Conservation (phyloP, 2,329 filamentous ascomycete genomes). For the Ceratocystis albifundus region DNA sequence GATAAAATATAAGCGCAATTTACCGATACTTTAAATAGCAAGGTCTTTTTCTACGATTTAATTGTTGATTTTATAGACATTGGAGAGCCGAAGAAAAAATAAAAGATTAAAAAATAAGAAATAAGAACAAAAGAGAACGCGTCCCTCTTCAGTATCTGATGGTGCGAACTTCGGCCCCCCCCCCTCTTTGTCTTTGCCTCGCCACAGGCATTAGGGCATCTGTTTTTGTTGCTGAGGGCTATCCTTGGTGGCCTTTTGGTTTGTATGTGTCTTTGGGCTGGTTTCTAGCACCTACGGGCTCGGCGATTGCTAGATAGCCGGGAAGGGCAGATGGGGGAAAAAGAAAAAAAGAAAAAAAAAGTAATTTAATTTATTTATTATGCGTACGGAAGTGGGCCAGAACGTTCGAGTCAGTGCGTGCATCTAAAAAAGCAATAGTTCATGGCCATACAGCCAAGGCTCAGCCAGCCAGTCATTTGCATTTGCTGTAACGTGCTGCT, state of each 20-base stretch:
- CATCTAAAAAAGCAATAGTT: neutral
- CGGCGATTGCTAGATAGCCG: neutral
- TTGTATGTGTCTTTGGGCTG: no score
- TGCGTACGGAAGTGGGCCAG: neutral
- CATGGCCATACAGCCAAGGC: neutral
- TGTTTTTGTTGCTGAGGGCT: no score
- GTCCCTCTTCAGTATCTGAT: no score
- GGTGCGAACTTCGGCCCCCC: no score
- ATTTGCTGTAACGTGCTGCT: neutral
- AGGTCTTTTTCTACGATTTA: neutral
- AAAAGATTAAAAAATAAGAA: neutral
- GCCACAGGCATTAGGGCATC: no score
- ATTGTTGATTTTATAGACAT: neutral
- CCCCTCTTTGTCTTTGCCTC: no score
- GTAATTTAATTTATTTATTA: neutral
- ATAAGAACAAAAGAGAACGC: neutral
- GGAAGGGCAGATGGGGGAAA: neutral
- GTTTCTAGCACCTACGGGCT: no score
- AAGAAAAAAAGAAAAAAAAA: neutral
- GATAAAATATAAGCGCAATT: neutral
- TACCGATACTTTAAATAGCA: neutral
- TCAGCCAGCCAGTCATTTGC: neutral
- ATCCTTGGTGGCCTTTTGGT: no score
- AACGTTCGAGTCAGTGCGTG: conserved; percentile 11
- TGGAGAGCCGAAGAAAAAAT: no score